Evolutionary conservation across 345 rosid genomes (phyloP).

Genomic region (Bruguiera gymnorhiza): DNA sequence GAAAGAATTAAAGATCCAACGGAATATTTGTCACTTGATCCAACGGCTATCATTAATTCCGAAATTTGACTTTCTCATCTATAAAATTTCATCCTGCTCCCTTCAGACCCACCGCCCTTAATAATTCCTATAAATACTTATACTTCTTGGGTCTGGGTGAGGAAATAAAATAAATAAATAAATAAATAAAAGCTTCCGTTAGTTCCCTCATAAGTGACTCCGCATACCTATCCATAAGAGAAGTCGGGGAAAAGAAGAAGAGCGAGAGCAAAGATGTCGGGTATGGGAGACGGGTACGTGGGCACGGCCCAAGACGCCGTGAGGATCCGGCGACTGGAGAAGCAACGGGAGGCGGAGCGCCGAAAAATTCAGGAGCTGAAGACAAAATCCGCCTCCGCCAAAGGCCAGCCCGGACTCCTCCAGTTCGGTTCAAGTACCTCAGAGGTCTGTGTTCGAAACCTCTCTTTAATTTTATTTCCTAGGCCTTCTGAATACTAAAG

Average conservation of each 20-base stretch:
- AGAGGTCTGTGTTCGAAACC: constrained; percentile 46
- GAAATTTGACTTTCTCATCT: too few species aligned
- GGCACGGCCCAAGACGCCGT: constrained; percentile 99
- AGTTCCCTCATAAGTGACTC: too few species aligned
- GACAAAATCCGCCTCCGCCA: constrained; percentile 71
- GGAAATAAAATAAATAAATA: too few species aligned
- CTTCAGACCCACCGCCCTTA: too few species aligned
- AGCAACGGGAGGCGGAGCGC: constrained; percentile 97
- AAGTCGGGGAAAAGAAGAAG: neutral
- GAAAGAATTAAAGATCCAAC: too few species aligned
- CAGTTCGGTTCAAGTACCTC: constrained; percentile 94
- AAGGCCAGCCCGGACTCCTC: constrained; percentile 93
- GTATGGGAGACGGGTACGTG: constrained; percentile 99
- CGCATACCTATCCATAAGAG: neutral
- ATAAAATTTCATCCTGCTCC: too few species aligned
- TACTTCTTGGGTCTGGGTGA: too few species aligned
- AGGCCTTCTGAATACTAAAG: neutral
- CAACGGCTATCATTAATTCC: too few species aligned
- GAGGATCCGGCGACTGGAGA: constrained; percentile 94
- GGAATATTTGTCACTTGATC: too few species aligned
- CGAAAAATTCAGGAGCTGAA: constrained; percentile 95
- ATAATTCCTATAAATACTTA: too few species aligned
- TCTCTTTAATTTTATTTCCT: neutral
- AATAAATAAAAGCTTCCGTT: too few species aligned
- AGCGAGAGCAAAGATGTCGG: constrained; percentile 63